Percentiles rank a stretch among this genome's conserved stretches.
These are phyloP conservation scores for Alternaria burnsii DNA, from an alignment of 2,329 filamentous ascomycete species.

Conservation along the genomic window DNA sequence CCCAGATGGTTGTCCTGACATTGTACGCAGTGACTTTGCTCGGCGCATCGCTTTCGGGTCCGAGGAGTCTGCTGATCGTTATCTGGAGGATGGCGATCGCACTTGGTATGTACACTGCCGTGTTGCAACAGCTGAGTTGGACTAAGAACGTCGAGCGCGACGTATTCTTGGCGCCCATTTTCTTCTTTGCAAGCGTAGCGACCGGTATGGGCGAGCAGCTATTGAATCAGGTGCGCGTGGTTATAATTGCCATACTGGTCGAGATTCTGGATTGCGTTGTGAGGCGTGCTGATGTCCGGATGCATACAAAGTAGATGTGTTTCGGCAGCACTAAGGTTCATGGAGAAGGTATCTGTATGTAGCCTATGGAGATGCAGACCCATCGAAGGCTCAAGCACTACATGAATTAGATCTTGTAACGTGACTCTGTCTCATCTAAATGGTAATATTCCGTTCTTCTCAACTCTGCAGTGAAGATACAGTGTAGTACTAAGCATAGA, in stretches of 20 bases:
- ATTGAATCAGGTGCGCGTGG: neutral
- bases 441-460: no score
- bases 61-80: neutral
- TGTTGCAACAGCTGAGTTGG: neutral
- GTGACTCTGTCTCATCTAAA: no score
- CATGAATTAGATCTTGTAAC: no score
- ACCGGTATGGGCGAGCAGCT: slow-evolving; percentile 50
- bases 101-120: neutral
- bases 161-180: slow-evolving; percentile 5
- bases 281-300: neutral
- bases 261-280: neutral
- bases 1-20: neutral
- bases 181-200: neutral
- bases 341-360: no score
- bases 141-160: neutral
- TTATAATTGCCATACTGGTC: neutral
- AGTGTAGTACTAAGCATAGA: no score
- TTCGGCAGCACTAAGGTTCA: neutral
- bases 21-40: neutral
- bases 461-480: no score
- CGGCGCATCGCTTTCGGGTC: neutral
- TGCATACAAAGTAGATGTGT: neutral
- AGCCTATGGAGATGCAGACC: no score
- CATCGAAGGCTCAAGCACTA: no score
- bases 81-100: slow-evolving; percentile 8